Evolutionary conservation across 2,329 filamentous ascomycete genomes (phyloP).

Genomic region (Talaromyces amestolkiae): DNA sequence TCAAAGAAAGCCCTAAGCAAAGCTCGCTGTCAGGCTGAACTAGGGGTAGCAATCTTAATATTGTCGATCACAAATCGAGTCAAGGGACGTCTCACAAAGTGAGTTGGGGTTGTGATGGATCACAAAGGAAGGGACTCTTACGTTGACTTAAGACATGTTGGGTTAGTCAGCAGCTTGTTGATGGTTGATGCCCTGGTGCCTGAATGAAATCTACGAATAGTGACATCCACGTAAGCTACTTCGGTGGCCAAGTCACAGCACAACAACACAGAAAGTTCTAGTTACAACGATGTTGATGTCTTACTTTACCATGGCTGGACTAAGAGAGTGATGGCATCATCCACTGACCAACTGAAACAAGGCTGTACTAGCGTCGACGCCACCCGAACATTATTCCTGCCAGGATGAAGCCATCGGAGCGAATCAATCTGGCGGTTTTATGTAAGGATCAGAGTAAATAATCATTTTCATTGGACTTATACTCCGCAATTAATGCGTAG

Average conservation of each 20-base stretch:
- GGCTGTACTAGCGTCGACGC: conserved; percentile 8
- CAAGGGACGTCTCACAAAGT: no score
- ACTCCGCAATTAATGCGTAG: not conserved
- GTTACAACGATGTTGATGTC: not conserved
- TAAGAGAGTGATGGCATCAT: conserved; percentile 3
- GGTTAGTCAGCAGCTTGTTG: no score
- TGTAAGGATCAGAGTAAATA: conserved; percentile 5
- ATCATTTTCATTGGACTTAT: conserved; percentile 1
- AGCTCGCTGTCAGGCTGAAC: no score
- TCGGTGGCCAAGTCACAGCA: not conserved
- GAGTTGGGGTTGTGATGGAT: no score
- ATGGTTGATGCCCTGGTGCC: not conserved
- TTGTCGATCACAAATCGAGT: no score
- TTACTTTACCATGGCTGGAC: not conserved
- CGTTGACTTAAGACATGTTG: no score
- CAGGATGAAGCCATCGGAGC: not conserved
- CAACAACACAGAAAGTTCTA: not conserved
- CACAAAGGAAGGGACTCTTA: no score
- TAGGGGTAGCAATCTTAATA: no score
- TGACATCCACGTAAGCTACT: not conserved
- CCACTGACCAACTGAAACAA: conserved; percentile 13
- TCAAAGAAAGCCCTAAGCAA: no score
- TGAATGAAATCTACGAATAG: not conserved
- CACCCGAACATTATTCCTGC: conserved; percentile 9
- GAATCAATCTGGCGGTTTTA: not conserved